Conservation (phyloP, 352 stramenopile species). For the Phytopythium chamaehyphon region DNA sequence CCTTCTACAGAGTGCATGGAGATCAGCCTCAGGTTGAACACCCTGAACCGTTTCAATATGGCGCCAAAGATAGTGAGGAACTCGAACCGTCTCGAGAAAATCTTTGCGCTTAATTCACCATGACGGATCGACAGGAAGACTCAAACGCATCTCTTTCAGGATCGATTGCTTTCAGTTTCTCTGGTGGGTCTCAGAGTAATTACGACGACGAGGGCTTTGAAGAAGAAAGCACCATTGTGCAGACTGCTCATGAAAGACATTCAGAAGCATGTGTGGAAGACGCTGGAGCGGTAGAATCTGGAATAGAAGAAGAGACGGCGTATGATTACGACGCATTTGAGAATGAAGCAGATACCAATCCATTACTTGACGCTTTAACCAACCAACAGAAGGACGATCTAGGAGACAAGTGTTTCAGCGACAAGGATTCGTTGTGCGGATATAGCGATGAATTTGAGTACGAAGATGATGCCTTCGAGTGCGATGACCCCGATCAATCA, state of each 20-base stretch:
- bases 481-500: no score
- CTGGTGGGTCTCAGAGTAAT: neutral
- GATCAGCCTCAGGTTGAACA: neutral
- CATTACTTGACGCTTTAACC: no score
- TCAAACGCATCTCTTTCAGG: neutral
- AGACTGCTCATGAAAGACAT: neutral
- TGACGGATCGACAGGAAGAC: neutral
- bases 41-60: neutral
- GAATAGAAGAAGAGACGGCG: neutral
- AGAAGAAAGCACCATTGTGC: neutral
- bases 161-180: neutral
- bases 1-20: neutral
- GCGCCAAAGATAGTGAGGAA: no score
- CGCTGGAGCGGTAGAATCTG: neutral
- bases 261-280: no score
- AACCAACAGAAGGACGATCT: neutral
- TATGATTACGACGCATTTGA: conserved; percentile 14
- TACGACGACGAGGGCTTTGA: conserved; percentile 12
- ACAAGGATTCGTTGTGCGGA: neutral
- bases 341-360: neutral
- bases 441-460: conserved; percentile 9
- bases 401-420: neutral
- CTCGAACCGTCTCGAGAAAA: no score
- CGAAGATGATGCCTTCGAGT: no score
- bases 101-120: no score